phyloP scores from a whole-genome alignment of 2,329 filamentous ascomycete species.

The Colletotrichum australisinense region DNA sequence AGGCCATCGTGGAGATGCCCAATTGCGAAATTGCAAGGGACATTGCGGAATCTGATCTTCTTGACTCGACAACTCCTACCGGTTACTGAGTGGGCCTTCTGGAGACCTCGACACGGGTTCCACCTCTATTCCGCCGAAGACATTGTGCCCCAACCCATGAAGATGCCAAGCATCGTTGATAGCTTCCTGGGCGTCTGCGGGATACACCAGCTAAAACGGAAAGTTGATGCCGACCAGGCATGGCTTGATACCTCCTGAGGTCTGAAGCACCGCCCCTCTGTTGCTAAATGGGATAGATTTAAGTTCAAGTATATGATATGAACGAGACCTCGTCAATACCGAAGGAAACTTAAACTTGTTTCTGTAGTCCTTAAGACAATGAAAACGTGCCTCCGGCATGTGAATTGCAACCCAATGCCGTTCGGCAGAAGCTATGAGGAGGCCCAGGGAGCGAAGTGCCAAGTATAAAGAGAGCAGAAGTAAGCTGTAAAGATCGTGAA shows the following conservation, averaged over 20 bases:
- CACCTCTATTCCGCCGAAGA: slow-evolving; percentile 1
- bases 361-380: not conserved
- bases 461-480: slow-evolving; percentile 18
- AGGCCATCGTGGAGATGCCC: not conserved
- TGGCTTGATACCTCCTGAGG: not conserved
- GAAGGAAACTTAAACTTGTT: slow-evolving; percentile 12
- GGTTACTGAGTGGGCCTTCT: not conserved
- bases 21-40: not conserved
- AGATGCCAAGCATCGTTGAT: slow-evolving; percentile 8
- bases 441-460: not conserved
- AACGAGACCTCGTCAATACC: slow-evolving; percentile 8
- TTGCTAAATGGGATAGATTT: not conserved
- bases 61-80: not conserved
- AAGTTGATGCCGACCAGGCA: not conserved
- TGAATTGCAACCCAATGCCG: not conserved
- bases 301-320: slow-evolving; percentile 20
- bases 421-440: not conserved
- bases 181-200: not conserved
- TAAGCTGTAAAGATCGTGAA: not conserved
- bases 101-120: slow-evolving; percentile 1
- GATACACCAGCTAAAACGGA: not conserved
- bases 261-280: not conserved
- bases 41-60: not conserved
- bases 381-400: slow-evolving; percentile 8
- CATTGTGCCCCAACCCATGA: slow-evolving; percentile 18